Evolutionary conservation across 1,139 yeast species (phyloP), one percentile per base, ranked within the genome.

Genomic region (Saccharomyces hybrid): DNA sequence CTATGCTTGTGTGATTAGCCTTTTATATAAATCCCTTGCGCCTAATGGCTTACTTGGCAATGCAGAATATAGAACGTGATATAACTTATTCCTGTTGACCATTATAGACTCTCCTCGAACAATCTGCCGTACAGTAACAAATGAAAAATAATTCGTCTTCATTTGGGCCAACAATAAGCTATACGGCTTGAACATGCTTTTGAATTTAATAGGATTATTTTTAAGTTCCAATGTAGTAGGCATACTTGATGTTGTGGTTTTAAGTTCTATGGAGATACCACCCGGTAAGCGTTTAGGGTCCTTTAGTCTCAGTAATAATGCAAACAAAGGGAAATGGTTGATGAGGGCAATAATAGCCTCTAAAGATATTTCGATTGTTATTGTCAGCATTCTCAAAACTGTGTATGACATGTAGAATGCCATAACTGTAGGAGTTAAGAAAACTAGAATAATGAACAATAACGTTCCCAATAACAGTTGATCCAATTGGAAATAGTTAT

Each of bases 241-340:
- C 53, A 54, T 51, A 5, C 55, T 47, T n/a, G 46, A 38, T 4
- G 5, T 46, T 29, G 55, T 58, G 14, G 57, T 54, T 12, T 61
- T 44, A 47, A 54, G 63, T 48, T 71, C 71, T 56, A 88, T 74
- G 6, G 71, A 72, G 5, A 93, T 75, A 0, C 98, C 97, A 1
- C 97, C 96, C n/a, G 97, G 99, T 19, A 95, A 73, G 59, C 99
- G 75, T 55, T 80, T 82, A 9, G 90, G 83, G 66, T 91, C 95
- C 68, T 93, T 95, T 51, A 89, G 55, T 62, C 95, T 82, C 49
- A 93, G 72, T 53, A 95, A 72, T 1, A 91, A 69, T 0, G 90
- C 91, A 72, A 93, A 93, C 21, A 91, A 68, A 0, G 99, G 99
- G 64, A 87, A 82, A 67, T 90, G 93, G 64, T 90, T 91, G 53